phyloP scores from a whole-genome alignment of 78 protist genomes.

The Chrysochromulina parva region DNA sequence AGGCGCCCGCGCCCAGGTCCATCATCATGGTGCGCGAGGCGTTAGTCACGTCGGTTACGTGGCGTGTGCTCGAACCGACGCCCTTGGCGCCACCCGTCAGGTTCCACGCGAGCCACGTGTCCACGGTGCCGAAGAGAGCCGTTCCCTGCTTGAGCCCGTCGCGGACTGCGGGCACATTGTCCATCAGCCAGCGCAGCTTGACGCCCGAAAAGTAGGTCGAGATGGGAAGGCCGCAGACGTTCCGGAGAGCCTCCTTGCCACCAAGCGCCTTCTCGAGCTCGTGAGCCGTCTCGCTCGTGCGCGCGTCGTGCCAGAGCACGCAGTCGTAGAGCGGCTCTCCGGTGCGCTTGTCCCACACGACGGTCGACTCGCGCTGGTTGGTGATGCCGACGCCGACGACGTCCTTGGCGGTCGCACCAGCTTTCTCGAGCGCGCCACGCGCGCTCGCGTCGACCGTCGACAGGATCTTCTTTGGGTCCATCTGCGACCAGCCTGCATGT shows the following conservation, averaged over 20 bases:
- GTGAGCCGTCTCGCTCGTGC: constrained; percentile 53
- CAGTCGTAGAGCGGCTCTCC: constrained; percentile 88
- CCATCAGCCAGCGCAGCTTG: constrained; percentile 88
- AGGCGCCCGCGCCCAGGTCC: constrained; percentile 79
- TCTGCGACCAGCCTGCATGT: constrained; percentile 48
- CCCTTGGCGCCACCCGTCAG: not conserved
- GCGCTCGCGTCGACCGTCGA: not conserved
- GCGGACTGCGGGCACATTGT: constrained; percentile 63
- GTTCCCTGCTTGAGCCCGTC: constrained; percentile 34
- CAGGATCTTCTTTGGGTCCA: constrained; percentile 50
- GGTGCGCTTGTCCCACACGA: constrained; percentile 91
- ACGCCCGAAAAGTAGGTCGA: constrained; percentile 80
- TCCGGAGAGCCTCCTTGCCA: not conserved
- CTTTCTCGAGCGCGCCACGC: not conserved
- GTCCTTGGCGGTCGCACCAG: not conserved
- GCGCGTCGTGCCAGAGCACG: constrained; percentile 77
- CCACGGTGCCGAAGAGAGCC: constrained; percentile 89
- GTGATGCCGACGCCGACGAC: constrained; percentile 64
- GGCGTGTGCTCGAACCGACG: not conserved
- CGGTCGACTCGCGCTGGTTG: constrained; percentile 74
- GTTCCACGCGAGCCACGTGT: constrained; percentile 91
- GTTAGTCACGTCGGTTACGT: constrained; percentile 95
- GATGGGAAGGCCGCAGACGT: constrained; percentile 91
- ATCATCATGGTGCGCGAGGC: constrained; percentile 96
- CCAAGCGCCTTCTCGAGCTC: constrained; percentile 14